Conservation (phyloP, 108 stramenopile species). For the Schizochytrium sp. region DNA sequence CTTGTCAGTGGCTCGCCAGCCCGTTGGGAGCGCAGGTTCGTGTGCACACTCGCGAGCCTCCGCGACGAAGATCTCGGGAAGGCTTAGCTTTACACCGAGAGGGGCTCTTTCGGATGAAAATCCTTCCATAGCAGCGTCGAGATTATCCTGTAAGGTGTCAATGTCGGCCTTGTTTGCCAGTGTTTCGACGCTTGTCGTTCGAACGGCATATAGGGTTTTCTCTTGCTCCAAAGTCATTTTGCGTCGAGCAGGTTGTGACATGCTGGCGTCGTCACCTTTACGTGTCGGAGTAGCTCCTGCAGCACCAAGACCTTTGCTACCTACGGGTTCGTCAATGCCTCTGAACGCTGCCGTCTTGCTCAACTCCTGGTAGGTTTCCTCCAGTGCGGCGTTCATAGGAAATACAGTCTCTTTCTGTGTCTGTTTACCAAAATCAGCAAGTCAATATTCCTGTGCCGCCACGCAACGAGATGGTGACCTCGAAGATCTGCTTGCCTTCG, state of each 20-base stretch:
- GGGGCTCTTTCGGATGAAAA: neutral
- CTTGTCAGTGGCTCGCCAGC: neutral
- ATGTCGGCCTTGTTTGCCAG: neutral
- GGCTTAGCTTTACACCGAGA: neutral
- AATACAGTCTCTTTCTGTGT: neutral
- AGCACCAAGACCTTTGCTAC: neutral
- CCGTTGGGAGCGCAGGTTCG: neutral
- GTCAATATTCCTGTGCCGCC: neutral
- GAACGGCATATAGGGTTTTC: neutral
- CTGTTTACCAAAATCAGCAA: neutral
- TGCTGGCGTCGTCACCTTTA: neutral
- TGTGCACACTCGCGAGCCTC: neutral
- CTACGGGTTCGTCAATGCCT: neutral
- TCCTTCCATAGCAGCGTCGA: neutral
- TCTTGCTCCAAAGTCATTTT: neutral
- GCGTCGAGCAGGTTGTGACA: neutral
- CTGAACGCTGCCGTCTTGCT: neutral
- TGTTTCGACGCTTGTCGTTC: neutral
- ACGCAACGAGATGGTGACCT: neutral
- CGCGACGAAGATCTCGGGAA: neutral
- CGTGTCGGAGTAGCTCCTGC: neutral
- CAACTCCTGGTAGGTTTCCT: neutral
- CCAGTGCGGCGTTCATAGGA: neutral
- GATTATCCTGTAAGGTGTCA: neutral
- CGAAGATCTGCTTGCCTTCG: too few species aligned